These are phyloP conservation scores for Fagus sylvatica DNA, from an alignment of 306 rosid genomes.

Conservation along the genomic window DNA sequence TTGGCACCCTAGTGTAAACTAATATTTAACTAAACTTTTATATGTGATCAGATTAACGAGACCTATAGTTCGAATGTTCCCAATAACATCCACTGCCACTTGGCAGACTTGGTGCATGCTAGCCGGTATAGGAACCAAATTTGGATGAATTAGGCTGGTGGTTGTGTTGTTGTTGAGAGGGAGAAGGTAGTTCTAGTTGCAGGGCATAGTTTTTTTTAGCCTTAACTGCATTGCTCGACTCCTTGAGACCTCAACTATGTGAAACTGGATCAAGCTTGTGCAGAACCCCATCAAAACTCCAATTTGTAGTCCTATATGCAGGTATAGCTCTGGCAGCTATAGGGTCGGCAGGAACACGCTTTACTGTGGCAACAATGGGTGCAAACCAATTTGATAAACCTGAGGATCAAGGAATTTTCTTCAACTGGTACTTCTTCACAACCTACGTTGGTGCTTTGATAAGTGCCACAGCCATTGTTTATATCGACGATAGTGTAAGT, in stretches of 20 bases:
- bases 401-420: conserved; percentile 32
- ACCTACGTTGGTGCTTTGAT: conserved; percentile 4
- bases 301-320: conserved; percentile 31
- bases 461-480: conserved; percentile 31
- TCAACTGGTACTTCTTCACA: conserved; percentile 49
- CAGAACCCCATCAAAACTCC: conserved; percentile 23
- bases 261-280: conserved; percentile 28
- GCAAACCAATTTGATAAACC: conserved; percentile 46
- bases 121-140: too few relatives aligned
- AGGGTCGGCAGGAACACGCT: conserved; percentile 51
- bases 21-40: too few relatives aligned
- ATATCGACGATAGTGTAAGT: conserved; percentile 37
- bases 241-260: conserved; percentile 39
- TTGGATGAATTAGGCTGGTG: too few relatives aligned
- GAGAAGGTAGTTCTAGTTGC: background rate
- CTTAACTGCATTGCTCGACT: conserved; percentile 31
- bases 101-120: too few relatives aligned
- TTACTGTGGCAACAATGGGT: conserved; percentile 41
- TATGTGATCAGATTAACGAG: too few relatives aligned
- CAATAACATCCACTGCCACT: too few relatives aligned
- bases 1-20: too few relatives aligned
- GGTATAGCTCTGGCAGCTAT: conserved; percentile 24
- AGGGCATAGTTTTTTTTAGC: conserved; percentile 36
- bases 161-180: too few relatives aligned
- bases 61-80: too few relatives aligned